A percentile compares a stretch with the other conserved stretches of the same genome.
phyloP scores from a whole-genome alignment of 805 yeast genomes.

The Cyberlindnera xishuangbannaensis region DNA sequence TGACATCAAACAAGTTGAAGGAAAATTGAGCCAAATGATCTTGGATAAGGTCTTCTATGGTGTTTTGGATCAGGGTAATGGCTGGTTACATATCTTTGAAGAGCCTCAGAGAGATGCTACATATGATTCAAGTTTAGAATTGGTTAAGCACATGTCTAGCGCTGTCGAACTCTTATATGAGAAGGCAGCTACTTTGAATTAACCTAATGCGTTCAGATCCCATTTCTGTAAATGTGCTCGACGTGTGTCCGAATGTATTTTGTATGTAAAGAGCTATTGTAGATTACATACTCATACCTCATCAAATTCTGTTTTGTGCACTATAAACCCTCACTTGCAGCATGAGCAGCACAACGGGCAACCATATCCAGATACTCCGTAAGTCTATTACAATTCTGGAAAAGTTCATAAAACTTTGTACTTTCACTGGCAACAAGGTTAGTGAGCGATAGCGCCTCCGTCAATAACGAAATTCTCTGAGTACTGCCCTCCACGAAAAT shows the following conservation, averaged over 20 bases:
- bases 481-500: conserved; percentile 40
- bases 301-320: too few relatives aligned
- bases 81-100: conserved; percentile 90
- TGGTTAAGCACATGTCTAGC: conserved; percentile 78
- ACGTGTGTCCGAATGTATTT: too few relatives aligned
- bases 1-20: conserved; percentile 83
- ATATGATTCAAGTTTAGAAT: conserved; percentile 80
- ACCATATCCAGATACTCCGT: conserved; percentile 46
- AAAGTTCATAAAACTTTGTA: conserved; percentile 54
- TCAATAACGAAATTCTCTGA: conserved; percentile 34
- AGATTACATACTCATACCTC: too few relatives aligned
- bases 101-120: conserved; percentile 85
- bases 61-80: conserved; percentile 96
- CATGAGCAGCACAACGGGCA: conserved; percentile 53
- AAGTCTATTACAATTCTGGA: conserved; percentile 50
- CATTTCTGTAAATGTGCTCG: too few relatives aligned
- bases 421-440: conserved; percentile 63
- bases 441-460: conserved; percentile 54
- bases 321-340: conserved; percentile 37
- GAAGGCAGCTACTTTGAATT: conserved; percentile 82
- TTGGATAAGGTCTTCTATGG: conserved; percentile 94
- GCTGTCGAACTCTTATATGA: conserved; percentile 91
- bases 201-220: conserved; percentile 12
- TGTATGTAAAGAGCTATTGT: too few relatives aligned
- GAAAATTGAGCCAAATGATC: conserved; percentile 93